phyloP scores from a whole-genome alignment of 192 early-diverging fungal species.

The Gonapodya prolifera region DNA sequence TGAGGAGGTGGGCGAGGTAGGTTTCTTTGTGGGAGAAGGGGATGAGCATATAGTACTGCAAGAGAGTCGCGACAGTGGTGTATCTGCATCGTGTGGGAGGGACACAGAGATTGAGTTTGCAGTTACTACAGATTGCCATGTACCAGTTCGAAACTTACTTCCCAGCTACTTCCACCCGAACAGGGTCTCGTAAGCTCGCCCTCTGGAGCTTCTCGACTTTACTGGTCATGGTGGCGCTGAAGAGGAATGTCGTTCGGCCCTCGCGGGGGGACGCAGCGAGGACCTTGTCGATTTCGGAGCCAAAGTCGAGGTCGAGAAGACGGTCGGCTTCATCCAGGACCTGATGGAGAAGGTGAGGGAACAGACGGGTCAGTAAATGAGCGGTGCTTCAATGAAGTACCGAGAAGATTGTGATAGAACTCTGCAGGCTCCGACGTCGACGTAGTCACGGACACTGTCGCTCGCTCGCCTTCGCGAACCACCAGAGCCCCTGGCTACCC shows the following conservation, averaged over 20 bases:
- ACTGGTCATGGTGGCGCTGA: constrained; percentile 97
- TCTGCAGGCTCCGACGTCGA: too few species aligned
- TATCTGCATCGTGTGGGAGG: constrained; percentile 32
- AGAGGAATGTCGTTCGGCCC: constrained; percentile 72
- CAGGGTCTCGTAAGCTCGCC: constrained; percentile 79
- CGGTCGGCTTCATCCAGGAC: constrained; percentile 91
- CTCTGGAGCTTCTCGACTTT: constrained; percentile 94
- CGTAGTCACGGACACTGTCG: too few species aligned
- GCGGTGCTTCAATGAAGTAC: too few species aligned
- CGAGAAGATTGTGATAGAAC: too few species aligned
- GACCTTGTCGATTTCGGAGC: constrained; percentile 91
- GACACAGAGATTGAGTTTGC: background rate
- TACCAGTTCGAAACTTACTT: constrained; percentile 38
- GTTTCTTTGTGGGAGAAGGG: constrained; percentile 92
- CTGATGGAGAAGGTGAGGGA: constrained; percentile 8
- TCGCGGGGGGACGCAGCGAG: constrained; percentile 84
- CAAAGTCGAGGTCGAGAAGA: constrained; percentile 88
- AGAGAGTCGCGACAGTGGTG: constrained; percentile 81
- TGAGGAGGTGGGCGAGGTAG: constrained; percentile 84
- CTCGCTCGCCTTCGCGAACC: too few species aligned
- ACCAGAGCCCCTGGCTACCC: background rate
- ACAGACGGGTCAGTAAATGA: too few species aligned
- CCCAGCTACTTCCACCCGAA: constrained; percentile 88
- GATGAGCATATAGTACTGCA: constrained; percentile 95
- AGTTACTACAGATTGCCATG: background rate